Percentiles rank a stretch among this genome's conserved stretches.
Conservation (phyloP, 331 rosid genomes). For the Phaseolus coccineus region DNA sequence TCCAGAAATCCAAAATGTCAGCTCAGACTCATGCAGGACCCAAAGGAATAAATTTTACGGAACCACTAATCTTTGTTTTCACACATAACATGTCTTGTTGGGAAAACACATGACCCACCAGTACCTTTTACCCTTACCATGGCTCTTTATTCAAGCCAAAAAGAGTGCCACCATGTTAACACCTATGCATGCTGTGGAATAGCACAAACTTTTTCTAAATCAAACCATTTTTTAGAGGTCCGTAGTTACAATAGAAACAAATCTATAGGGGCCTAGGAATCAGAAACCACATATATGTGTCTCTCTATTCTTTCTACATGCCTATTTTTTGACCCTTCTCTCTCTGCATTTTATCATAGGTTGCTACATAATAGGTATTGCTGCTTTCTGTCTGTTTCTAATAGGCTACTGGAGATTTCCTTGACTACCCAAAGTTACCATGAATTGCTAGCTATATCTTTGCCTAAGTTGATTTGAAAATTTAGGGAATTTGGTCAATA, state of each 20-base stretch:
- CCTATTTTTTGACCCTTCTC: constrained; percentile 11
- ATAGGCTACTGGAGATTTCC: constrained; percentile 46
- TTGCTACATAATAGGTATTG: constrained; percentile 46
- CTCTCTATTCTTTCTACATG: constrained; percentile 37
- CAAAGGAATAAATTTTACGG: constrained; percentile 24
- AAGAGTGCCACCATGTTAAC: constrained; percentile 20
- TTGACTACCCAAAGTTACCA: constrained; percentile 45
- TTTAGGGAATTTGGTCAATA: neutral
- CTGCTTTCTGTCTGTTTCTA: constrained; percentile 41
- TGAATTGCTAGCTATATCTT: constrained; percentile 37
- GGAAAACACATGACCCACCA: constrained; percentile 34
- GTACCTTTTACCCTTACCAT: constrained; percentile 23
- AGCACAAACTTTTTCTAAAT: constrained; percentile 34
- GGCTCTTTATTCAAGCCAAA: constrained; percentile 32
- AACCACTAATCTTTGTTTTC: constrained; percentile 25
- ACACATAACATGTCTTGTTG: constrained; percentile 33
- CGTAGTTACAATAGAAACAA: constrained; percentile 28
- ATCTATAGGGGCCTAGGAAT: constrained; percentile 42
- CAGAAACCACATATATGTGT: constrained; percentile 42
- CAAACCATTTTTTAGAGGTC: constrained; percentile 23
- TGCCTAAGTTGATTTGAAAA: neutral
- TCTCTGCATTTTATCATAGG: constrained; percentile 29
- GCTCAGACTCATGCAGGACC: constrained; percentile 2
- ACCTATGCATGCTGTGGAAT: constrained; percentile 25
- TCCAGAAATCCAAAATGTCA: constrained; percentile 9